A percentile compares a stretch with the other conserved stretches of the same genome.
Conservation (phyloP, 768 basidiomycete genomes). For the Zangia roseola region DNA sequence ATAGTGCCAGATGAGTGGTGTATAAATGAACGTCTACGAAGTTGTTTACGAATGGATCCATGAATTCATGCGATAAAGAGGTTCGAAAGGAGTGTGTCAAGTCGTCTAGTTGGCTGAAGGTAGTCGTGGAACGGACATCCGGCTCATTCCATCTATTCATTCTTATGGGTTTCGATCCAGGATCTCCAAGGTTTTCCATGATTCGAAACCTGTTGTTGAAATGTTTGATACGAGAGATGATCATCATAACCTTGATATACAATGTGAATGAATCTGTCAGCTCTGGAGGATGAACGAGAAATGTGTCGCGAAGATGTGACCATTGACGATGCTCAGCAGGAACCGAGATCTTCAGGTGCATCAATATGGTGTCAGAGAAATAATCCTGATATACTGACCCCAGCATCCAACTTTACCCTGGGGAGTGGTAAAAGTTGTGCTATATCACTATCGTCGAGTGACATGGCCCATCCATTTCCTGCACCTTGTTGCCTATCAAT, state of each 20-base stretch:
- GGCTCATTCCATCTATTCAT: conserved; percentile 40
- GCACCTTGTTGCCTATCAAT: conserved; percentile 65
- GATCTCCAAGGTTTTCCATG: conserved; percentile 59
- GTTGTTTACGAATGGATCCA: conserved; percentile 49
- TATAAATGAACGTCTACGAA: conserved; percentile 64
- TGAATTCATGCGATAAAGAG: conserved; percentile 57
- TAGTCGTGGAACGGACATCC: conserved; percentile 59
- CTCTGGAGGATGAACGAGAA: conserved; percentile 58
- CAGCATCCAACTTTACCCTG: conserved; percentile 57
- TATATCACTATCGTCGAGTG: conserved; percentile 72
- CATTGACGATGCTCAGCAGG: conserved; percentile 59
- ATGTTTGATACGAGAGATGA: conserved; percentile 59
- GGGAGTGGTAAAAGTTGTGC: conserved; percentile 68
- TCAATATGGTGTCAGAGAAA: conserved; percentile 7
- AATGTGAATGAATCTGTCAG: conserved; percentile 71
- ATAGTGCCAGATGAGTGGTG: conserved; percentile 29
- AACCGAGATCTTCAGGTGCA: conserved; percentile 41
- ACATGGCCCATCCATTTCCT: conserved; percentile 69
- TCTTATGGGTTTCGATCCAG: conserved; percentile 24
- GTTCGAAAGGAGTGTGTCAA: conserved; percentile 54
- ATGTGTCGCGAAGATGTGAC: conserved; percentile 59
- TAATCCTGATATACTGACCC: conserved; percentile 40
- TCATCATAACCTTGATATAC: conserved; percentile 65
- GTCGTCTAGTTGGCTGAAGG: conserved; percentile 63
- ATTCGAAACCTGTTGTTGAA: conserved; percentile 69